Base-by-base conservation (phyloP, 371 early-diverging fungal species). In the Mucor irregularis region DNA sequence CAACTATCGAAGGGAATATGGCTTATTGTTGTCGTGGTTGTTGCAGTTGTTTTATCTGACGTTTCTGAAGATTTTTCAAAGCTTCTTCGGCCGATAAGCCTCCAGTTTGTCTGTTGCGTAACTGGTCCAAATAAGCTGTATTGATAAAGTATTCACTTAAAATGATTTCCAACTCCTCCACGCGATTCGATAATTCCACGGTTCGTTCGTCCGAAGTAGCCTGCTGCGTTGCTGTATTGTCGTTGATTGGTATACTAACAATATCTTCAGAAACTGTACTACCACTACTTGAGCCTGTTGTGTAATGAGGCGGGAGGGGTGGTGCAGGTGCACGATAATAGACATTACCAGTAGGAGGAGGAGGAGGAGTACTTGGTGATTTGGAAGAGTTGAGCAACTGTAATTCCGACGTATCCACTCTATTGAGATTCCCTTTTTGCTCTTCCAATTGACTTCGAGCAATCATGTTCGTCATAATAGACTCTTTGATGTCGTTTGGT, bases 91-190 rank as follows among this genome's bases (percentile, higher is more conserved):
- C n/a, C n/a, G n/a, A n/a, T n/a, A n/a, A n/a, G n/a, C n/a, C n/a
- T n/a, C n/a, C 35, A 35, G 50, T 56, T 30, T 26, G 44, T 49
- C 54, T 48, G 22, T 21, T 42, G 21, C 73, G 57, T 34, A 67
- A 22, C 19, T 67, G 60, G 40, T 74, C 75, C 25, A 74, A 35
- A 42, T 69, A 72, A 5, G 61, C 61, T 0, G 72, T 74, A 39
- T 74, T 67, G 29, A 74, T 66, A 48, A 71, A 74, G 45, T 74
- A 74, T 19, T 66, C 60, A 3, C 65, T 58, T n/a, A 74, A 30
- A 8, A 74, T 71, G 14, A 59, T 47, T 40, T 74, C 72, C 9
- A 74, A 46, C 50, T 74, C 75, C 8, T 71, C 56, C 0, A 74
- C 61, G 26, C 69, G 72, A 0, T 48, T 44, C 19, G 64, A 64